Evolutionary conservation across 768 basidiomycete species (phyloP).

Genomic region (Dioszegia hungarica): DNA sequence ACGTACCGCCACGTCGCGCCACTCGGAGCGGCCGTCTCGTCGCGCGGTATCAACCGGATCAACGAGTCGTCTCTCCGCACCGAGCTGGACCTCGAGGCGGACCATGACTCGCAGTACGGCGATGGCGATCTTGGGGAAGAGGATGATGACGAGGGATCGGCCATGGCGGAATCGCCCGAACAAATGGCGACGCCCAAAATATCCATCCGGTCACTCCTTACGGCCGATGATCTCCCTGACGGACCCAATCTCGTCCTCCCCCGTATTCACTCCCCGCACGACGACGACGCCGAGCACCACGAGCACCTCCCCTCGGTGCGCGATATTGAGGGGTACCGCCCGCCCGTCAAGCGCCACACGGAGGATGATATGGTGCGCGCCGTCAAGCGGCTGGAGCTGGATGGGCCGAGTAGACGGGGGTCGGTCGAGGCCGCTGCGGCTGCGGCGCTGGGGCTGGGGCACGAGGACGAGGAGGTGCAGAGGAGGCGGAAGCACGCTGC

Average conservation of each 20-base stretch:
- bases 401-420: conserved; percentile 24
- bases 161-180: conserved; percentile 4
- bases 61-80: conserved; percentile 24
- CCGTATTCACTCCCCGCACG: conserved; percentile 18
- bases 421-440: conserved; percentile 30
- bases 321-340: conserved; percentile 7
- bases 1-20: conserved; percentile 41
- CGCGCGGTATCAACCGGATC: background rate
- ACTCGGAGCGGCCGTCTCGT: conserved; percentile 28
- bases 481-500: conserved; percentile 33
- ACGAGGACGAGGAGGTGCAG: conserved; percentile 15
- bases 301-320: conserved; percentile 7
- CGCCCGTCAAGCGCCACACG: conserved; percentile 38
- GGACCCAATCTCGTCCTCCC: conserved; percentile 35
- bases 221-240: conserved; percentile 24
- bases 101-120: conserved; percentile 9
- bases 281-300: background rate
- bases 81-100: conserved; percentile 16
- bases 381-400: conserved; percentile 41
- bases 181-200: conserved; percentile 32
- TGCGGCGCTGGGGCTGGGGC: conserved; percentile 33
- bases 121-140: conserved; percentile 14
- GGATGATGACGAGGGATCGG: conserved; percentile 18
- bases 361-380: conserved; percentile 38
- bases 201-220: conserved; percentile 26